Percentiles rank a stretch among this genome's conserved stretches.
These are phyloP conservation scores for Diacronema lutheri DNA, from an alignment of 78 protist genomes.

Conservation along the genomic window DNA sequence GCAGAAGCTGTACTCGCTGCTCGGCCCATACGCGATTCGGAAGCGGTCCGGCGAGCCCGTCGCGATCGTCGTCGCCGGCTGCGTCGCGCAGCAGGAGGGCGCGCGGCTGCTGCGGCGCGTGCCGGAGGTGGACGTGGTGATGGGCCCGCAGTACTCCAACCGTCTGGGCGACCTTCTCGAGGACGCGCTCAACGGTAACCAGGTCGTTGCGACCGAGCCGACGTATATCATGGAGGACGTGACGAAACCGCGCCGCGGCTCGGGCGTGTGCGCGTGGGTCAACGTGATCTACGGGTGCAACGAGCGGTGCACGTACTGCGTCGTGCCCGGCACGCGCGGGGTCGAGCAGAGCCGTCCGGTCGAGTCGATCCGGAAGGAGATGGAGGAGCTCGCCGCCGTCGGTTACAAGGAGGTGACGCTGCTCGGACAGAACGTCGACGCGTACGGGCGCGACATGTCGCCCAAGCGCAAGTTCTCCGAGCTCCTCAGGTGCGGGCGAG, in stretches of 20 bases:
- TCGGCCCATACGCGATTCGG: constrained; percentile 33
- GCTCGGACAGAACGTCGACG: constrained; percentile 46
- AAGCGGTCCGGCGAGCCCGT: constrained; percentile 31
- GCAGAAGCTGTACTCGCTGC: constrained; percentile 37
- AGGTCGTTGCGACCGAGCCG: constrained; percentile 42
- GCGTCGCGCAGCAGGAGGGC: constrained; percentile 52
- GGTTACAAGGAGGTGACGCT: constrained; percentile 41
- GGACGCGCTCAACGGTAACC: constrained; percentile 34
- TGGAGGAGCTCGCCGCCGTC: constrained; percentile 7
- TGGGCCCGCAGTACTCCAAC: constrained; percentile 46
- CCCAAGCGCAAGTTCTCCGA: constrained; percentile 12
- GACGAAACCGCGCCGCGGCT: constrained; percentile 17
- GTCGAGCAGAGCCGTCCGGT: constrained; percentile 24
- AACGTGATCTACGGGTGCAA: constrained; percentile 56
- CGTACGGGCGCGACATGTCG: constrained; percentile 27
- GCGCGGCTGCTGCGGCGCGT: constrained; percentile 32
- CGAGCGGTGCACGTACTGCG: constrained; percentile 45
- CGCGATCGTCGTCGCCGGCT: constrained; percentile 41
- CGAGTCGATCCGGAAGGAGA: not conserved
- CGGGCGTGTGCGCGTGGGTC: constrained; percentile 23
- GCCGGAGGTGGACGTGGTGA: constrained; percentile 41
- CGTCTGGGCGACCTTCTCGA: constrained; percentile 39
- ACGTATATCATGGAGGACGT: constrained; percentile 33
- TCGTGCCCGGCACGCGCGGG: constrained; percentile 44
- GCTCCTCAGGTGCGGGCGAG: too few relatives aligned